Conservation (phyloP, 768 basidiomycete genomes). For the Gloeostereum incarnatum region DNA sequence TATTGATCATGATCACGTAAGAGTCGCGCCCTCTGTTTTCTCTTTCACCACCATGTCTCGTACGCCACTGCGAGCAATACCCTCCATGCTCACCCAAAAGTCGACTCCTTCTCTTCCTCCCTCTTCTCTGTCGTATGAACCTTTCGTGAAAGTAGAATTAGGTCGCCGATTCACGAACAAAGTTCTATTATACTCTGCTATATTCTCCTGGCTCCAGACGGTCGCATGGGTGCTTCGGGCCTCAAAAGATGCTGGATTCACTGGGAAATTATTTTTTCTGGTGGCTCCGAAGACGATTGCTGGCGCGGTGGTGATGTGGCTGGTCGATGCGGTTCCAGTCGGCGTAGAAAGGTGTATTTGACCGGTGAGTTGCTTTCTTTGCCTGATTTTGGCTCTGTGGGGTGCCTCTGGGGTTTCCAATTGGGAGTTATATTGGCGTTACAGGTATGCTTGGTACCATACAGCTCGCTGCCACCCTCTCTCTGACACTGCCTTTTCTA, state of each 20-base stretch:
- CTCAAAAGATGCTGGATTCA: conserved; percentile 16
- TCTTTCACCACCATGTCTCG: conserved; percentile 8
- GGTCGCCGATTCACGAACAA: conserved; percentile 47
- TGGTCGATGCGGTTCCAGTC: conserved; percentile 43
- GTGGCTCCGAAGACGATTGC: conserved; percentile 34
- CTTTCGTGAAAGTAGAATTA: conserved; percentile 52
- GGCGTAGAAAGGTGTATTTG: conserved; percentile 52
- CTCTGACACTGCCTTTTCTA: conserved; percentile 39
- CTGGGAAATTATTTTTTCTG: conserved; percentile 22
- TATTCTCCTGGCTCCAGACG: conserved; percentile 45
- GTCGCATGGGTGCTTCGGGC: no score
- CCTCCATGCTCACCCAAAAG: conserved; percentile 33
- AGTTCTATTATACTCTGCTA: conserved; percentile 41
- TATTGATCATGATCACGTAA: no score
- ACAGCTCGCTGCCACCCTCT: conserved; percentile 35
- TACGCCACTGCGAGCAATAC: conserved; percentile 43
- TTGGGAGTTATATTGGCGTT: no score
- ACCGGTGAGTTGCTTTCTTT: conserved; percentile 34
- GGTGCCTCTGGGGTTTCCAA: neutral
- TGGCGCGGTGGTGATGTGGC: conserved; percentile 35
- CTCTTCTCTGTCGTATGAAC: conserved; percentile 51
- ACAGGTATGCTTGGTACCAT: conserved; percentile 19
- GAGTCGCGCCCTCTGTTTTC: no score
- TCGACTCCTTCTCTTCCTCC: conserved; percentile 48
- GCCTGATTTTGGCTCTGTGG: neutral